Conservation (phyloP, 345 rosid species). For the Populus euphratica region DNA sequence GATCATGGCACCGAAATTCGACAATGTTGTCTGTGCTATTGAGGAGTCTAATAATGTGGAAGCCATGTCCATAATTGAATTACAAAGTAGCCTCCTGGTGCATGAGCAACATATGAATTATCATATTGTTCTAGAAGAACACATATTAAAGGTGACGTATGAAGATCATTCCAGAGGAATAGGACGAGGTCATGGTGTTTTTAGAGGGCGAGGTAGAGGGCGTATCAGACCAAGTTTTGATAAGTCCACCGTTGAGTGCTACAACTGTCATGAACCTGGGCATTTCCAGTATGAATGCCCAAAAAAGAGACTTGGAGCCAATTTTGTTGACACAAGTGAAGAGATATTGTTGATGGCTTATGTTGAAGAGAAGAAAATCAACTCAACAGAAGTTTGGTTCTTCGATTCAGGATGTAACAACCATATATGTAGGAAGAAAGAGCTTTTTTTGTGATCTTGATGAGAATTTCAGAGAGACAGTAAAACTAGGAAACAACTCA, state of each 20-base stretch:
- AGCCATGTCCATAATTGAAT: background rate
- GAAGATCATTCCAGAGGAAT: background rate
- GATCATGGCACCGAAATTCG: no score
- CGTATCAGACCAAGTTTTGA: background rate
- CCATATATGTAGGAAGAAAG: background rate
- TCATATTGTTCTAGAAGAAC: background rate
- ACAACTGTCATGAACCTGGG: background rate
- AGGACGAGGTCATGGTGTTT: background rate
- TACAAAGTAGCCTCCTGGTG: background rate
- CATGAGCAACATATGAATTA: background rate
- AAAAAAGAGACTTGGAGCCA: no score
- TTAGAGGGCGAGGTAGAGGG: no score
- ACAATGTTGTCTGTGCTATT: background rate
- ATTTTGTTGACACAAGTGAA: background rate
- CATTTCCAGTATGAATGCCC: no score
- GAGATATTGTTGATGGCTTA: background rate
- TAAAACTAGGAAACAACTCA: background rate
- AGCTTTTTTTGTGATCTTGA: background rate
- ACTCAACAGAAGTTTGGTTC: no score
- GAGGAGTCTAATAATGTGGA: background rate
- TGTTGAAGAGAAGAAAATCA: no score
- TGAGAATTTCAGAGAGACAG: background rate
- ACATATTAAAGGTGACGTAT: background rate
- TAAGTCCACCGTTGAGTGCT: background rate
- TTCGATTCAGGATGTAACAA: no score